Percentiles rank a stretch among this genome's conserved stretches.
phyloP scores from a whole-genome alignment of 2,329 filamentous ascomycete genomes.

The Paracoccidioides brasiliensis region DNA sequence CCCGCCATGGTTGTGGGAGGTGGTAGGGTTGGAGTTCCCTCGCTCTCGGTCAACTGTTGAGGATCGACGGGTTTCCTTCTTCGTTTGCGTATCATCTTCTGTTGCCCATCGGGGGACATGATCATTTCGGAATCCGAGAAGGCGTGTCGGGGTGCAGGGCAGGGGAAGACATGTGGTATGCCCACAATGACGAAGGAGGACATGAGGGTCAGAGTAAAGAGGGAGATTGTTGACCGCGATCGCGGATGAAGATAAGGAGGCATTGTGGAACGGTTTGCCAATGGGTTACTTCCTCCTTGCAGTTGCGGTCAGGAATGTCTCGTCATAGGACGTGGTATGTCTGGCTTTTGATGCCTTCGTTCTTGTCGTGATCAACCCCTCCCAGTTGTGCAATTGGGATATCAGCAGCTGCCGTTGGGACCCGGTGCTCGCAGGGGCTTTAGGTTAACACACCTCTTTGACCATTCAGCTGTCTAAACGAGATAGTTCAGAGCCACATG shows the following conservation, averaged over 20 bases:
- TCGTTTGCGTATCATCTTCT: conserved; percentile 24
- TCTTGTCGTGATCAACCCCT: not conserved
- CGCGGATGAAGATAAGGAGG: conserved; percentile 79
- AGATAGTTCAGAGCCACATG: conserved; percentile 5
- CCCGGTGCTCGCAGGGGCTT: not conserved
- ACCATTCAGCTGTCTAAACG: not conserved
- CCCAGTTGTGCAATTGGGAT: not conserved
- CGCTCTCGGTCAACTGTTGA: not conserved
- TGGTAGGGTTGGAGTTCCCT: conserved; percentile 4
- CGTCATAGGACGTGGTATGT: not conserved
- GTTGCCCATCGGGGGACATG: conserved; percentile 31
- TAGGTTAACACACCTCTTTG: not conserved
- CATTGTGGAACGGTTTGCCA: conserved; percentile 38
- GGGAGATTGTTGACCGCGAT: conserved; percentile 81
- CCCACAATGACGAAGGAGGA: conserved; percentile 87
- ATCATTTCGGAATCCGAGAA: conserved; percentile 55
- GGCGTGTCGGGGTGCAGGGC: conserved; percentile 64
- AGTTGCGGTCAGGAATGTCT: not conserved
- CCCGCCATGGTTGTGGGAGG: not conserved
- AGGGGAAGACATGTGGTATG: conserved; percentile 80
- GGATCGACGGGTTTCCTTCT: conserved; percentile 22
- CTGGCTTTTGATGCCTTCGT: not conserved
- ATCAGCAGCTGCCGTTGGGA: not conserved
- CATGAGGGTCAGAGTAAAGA: conserved; percentile 86
- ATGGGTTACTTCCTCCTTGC: not conserved